Evolutionary conservation across 306 rosid genomes (phyloP), one percentile per base, ranked within the genome.

Genomic region (Cicer bijugum): DNA sequence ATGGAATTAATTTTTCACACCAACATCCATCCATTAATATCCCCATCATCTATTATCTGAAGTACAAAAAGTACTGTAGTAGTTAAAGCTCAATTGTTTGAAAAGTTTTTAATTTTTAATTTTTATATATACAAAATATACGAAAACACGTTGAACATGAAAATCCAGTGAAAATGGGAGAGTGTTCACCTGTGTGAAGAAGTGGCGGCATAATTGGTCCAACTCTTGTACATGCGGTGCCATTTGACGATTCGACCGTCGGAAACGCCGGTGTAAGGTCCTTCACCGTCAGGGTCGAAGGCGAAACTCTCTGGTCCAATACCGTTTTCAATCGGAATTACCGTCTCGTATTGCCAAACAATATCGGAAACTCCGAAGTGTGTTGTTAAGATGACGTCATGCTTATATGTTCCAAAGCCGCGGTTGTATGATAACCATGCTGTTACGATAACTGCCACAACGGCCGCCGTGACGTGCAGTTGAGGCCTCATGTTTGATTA

Each of bases 221-320:
- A 88, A 3, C 72, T 83, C 23, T 61, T 83, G 46, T 79, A 15
- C 39, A 23, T 6, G 3, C 44, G 75, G 10, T 71, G 51, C 97
- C 93, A 92, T 76, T 85, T 92, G 88, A 86, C 71, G 62, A 92
- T 86, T 69, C 88, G 62, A 19, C 96, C 93, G 44, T 89, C 92
- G 1, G 90, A 92, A 20, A 89, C 58, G 20, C 96, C 92, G 28
- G 88, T 87, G 80, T 89, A 91, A 8, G 97, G 97, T 2, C 97
- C 97, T 0, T 75, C 81, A 6, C 97, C 92, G 12, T 6, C 2
- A 8, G 80, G 62, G 73, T 86, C 92, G 46, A 91, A 91, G 57
- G 89, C 88, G 0, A 81, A 83, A 80, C 92, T 87, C 74, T 91
- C 96, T 1, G 97, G 92, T 40, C 97, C 95, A 1, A 81, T 85